These are phyloP conservation scores for Phytophthora meadii DNA, from an alignment of 352 stramenopile species.

Conservation along the genomic window DNA sequence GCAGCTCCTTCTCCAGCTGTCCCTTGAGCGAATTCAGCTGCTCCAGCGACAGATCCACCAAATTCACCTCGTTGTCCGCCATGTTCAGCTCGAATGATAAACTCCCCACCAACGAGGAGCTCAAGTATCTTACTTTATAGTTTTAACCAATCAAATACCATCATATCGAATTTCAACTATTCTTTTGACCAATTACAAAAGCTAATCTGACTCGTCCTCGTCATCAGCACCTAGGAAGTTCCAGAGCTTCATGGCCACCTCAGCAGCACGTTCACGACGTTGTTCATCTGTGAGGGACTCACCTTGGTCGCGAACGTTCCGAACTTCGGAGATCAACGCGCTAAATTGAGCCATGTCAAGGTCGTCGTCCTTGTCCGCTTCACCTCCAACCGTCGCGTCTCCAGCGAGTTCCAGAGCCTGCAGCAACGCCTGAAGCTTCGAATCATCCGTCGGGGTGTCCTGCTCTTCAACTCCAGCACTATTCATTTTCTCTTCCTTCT, in stretches of 20 bases:
- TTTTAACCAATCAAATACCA: constrained; percentile 30
- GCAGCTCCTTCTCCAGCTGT: constrained; percentile 86
- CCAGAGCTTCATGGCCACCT: constrained; percentile 84
- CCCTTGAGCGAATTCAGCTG: constrained; percentile 93
- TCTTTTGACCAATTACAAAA: constrained; percentile 40
- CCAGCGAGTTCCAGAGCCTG: constrained; percentile 51
- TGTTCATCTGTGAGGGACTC: constrained; percentile 64
- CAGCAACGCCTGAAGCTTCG: constrained; percentile 52
- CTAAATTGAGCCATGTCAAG: constrained; percentile 70
- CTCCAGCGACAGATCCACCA: constrained; percentile 92
- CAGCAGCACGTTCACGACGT: constrained; percentile 67
- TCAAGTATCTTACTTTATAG: constrained; percentile 3
- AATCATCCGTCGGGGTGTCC: constrained; percentile 35
- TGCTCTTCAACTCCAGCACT: not conserved
- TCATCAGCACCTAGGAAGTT: constrained; percentile 63
- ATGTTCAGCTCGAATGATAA: constrained; percentile 41
- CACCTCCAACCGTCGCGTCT: constrained; percentile 7
- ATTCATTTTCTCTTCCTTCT: constrained; percentile 6
- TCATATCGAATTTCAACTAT: constrained; percentile 2
- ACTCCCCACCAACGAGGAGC: constrained; percentile 33
- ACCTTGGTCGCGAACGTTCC: constrained; percentile 64
- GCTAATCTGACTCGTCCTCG: constrained; percentile 40
- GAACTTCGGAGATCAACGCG: constrained; percentile 69
- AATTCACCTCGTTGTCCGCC: constrained; percentile 74
- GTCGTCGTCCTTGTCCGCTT: constrained; percentile 43